Percentiles rank a stretch among this genome's conserved stretches.
Conservation (phyloP, 768 basidiomycete species). For the Lepiota venenata region DNA sequence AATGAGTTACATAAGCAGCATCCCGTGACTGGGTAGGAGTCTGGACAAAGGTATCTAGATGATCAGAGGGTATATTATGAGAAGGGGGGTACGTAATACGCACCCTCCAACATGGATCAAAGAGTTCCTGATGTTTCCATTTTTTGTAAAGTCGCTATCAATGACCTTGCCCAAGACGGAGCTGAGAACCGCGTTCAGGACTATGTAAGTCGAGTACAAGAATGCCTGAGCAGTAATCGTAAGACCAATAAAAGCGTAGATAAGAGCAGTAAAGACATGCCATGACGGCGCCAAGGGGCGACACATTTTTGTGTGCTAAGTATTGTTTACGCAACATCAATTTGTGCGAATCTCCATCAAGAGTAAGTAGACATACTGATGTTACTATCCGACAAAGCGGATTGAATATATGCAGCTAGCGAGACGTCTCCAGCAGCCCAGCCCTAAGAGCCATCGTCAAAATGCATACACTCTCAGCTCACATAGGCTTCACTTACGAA, state of each 20-base stretch:
- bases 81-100: not conserved
- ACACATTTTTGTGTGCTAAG: slow-evolving; percentile 25
- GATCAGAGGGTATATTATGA: not conserved
- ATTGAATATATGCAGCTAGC: slow-evolving; percentile 30
- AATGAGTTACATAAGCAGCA: too few relatives aligned
- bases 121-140: slow-evolving; percentile 19
- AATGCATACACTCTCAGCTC: not conserved
- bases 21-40: too few relatives aligned
- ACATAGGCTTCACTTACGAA: slow-evolving; percentile 14
- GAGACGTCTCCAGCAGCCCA: slow-evolving; percentile 34
- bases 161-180: slow-evolving; percentile 28
- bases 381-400: slow-evolving; percentile 23
- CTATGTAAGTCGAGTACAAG: slow-evolving; percentile 32
- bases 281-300: slow-evolving; percentile 29
- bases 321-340: not conserved
- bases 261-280: too few relatives aligned
- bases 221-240: slow-evolving; percentile 16
- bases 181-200: slow-evolving; percentile 18
- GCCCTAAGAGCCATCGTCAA: slow-evolving; percentile 16
- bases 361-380: slow-evolving; percentile 16
- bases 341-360: not conserved
- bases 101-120: slow-evolving; percentile 28
- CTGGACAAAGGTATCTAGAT: slow-evolving; percentile 9
- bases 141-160: slow-evolving; percentile 21
- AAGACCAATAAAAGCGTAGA: too few relatives aligned